phyloP scores from a whole-genome alignment of 441 rosid genomes.

The Mallotus japonicus region DNA sequence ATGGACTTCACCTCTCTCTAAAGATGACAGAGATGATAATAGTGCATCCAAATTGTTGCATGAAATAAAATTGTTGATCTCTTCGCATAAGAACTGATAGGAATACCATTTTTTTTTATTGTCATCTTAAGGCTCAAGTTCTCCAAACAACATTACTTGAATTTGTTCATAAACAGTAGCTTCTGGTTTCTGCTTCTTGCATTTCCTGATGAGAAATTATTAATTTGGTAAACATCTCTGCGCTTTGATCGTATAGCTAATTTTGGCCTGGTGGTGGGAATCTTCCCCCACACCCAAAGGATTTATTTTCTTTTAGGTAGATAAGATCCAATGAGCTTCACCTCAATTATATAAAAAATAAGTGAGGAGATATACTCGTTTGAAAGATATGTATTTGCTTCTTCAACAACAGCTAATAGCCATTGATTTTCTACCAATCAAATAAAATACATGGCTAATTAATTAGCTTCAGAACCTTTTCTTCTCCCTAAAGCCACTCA shows the following conservation, averaged over 20 bases:
- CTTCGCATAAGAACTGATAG: conserved; percentile 30
- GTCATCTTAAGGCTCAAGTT: not conserved
- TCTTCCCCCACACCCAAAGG: too few species aligned
- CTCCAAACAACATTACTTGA: not conserved
- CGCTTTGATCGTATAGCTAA: not conserved
- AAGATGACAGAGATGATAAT: conserved; percentile 17
- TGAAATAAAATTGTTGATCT: conserved; percentile 39
- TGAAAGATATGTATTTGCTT: too few species aligned
- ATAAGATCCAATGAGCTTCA: too few species aligned
- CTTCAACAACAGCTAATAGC: too few species aligned
- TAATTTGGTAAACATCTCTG: not conserved
- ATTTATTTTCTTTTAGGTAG: too few species aligned
- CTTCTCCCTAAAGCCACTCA: not conserved
- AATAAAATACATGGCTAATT: too few species aligned
- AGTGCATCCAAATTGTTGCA: conserved; percentile 38
- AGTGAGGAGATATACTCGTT: too few species aligned
- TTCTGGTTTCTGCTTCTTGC: not conserved
- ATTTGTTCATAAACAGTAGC: not conserved
- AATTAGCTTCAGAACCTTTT: too few species aligned
- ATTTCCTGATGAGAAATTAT: not conserved
- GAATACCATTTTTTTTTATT: not conserved
- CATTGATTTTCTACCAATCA: too few species aligned
- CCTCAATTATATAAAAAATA: too few species aligned
- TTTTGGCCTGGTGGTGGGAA: not conserved
- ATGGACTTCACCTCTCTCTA: conserved; percentile 44